Base-by-base conservation (phyloP, 2,329 filamentous ascomycete genomes). In the Allantophomopsis lycopodina region DNA sequence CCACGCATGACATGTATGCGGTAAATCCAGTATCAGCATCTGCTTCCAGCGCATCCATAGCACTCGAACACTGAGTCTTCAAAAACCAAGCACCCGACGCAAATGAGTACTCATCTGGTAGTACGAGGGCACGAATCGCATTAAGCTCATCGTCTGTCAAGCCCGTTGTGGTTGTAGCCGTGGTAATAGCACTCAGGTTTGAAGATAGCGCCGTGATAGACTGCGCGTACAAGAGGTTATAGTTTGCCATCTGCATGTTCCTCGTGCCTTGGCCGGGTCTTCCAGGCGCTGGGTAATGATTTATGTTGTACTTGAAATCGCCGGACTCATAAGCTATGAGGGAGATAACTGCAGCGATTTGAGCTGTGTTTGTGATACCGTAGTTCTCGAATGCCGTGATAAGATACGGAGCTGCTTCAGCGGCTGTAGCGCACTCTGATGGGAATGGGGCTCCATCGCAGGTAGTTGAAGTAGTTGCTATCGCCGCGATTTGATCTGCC, bases 1-100 rank as follows among this genome's bases (percentile, higher is more conserved):
- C 61, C 32, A 79, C 62, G 56, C 75, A 80, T 2, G 52, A 47
- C 44, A 79, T 55, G 55, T 76, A 80, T 16, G 51, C 55, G 41
- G 61, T 44, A 61, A 66, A 79, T 0, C 71, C 74, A 0, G 53
- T 57, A 48, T 65, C 50, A 0, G 60, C 62, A 0, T 66, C 53
- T 12, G 46, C 44, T 35, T 51, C 58, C 39, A 80, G 51, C 2
- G 56, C 62, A 3, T 50, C 32, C 39, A 65, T 56, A 18, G 71
- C 60, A n/a, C 49, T 54, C 1, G 50, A 48, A 51, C 76, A 81
- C 52, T 77, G 62, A 1, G 62, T 69, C 11, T 55, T 65, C 37
- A 78, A 51, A 50, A 71, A 81, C 77, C 77, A 81, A 7, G 72
- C 69, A 2, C 67, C 76, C 12, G 64, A 69, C 0, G 62, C 75